A percentile compares a stretch with the other conserved stretches of the same genome.
These are phyloP conservation scores for Colletotrichum caudatum DNA, from an alignment of 2,329 filamentous ascomycete genomes.

Conservation along the genomic window DNA sequence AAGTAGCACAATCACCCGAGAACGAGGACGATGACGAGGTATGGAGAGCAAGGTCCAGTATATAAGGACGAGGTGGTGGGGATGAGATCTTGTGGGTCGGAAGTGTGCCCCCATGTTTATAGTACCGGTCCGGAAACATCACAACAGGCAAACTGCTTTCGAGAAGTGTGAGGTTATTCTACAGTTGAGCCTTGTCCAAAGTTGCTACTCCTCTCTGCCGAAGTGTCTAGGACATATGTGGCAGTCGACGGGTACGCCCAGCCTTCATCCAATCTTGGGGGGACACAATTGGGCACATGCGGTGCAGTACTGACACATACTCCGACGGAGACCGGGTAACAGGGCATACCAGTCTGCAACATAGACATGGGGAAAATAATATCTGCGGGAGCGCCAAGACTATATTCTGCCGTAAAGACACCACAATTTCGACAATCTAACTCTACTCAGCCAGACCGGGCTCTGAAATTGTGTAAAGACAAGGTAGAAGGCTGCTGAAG, in stretches of 20 bases:
- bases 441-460: constrained; percentile 11
- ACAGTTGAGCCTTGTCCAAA: constrained; percentile 35
- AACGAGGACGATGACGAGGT: constrained; percentile 36
- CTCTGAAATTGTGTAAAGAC: constrained; percentile 7
- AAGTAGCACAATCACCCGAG: constrained; percentile 17
- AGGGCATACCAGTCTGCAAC: neutral
- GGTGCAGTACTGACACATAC: constrained; percentile 14
- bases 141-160: neutral
- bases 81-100: constrained; percentile 13
- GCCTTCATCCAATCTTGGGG: constrained; percentile 29
- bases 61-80: constrained; percentile 37
- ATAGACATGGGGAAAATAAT: constrained; percentile 13
- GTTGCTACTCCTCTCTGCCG: constrained; percentile 10
- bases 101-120: constrained; percentile 34
- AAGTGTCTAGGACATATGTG: constrained; percentile 20
- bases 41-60: constrained; percentile 28
- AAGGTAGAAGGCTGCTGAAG: constrained; percentile 8
- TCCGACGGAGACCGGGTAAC: neutral
- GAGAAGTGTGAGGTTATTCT: constrained; percentile 19
- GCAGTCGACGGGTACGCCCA: constrained; percentile 20
- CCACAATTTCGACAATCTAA: constrained; percentile 7
- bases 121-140: constrained; percentile 1
- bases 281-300: constrained; percentile 13
- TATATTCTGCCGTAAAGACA: constrained; percentile 26
- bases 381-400: constrained; percentile 32